Conservation (phyloP, 2,329 filamentous ascomycete species). For the Fusarium torreyae region DNA sequence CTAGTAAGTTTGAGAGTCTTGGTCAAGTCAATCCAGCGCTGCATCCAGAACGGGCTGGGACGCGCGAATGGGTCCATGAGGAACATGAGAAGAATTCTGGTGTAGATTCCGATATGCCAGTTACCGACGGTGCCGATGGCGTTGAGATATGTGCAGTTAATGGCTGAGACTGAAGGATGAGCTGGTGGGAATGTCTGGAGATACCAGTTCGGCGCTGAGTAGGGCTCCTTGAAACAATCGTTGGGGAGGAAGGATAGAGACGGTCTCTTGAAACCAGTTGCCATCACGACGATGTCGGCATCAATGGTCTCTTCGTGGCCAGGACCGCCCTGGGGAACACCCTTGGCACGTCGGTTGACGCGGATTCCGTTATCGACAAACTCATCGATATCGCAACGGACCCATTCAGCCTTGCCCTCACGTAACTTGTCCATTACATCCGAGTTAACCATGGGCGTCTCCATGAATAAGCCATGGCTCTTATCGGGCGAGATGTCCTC, state of each 20-base stretch:
- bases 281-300: conserved; percentile 85
- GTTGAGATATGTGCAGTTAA: conserved; percentile 87
- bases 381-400: conserved; percentile 82
- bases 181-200: conserved; percentile 86
- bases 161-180: conserved; percentile 81
- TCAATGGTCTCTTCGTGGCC: conserved; percentile 76
- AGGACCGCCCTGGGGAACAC: conserved; percentile 82
- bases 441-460: conserved; percentile 90
- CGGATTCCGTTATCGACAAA: conserved; percentile 75
- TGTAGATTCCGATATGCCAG: conserved; percentile 93
- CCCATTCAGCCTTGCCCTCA: conserved; percentile 80
- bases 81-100: conserved; percentile 88
- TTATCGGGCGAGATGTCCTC: conserved; percentile 79
- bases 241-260: conserved; percentile 80
- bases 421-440: conserved; percentile 84
- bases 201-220: conserved; percentile 88
- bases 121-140: conserved; percentile 84
- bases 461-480: conserved; percentile 77
- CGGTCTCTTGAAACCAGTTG: conserved; percentile 85
- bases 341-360: conserved; percentile 80
- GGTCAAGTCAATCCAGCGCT: conserved; percentile 90
- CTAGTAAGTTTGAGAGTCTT: conserved; percentile 77
- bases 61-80: conserved; percentile 83
- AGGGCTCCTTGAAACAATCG: conserved; percentile 80
- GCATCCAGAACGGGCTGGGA: conserved; percentile 81